Evolutionary conservation across 495 filamentous ascomycete species (phyloP).

Genomic region (Aspergillus asperescens): DNA sequence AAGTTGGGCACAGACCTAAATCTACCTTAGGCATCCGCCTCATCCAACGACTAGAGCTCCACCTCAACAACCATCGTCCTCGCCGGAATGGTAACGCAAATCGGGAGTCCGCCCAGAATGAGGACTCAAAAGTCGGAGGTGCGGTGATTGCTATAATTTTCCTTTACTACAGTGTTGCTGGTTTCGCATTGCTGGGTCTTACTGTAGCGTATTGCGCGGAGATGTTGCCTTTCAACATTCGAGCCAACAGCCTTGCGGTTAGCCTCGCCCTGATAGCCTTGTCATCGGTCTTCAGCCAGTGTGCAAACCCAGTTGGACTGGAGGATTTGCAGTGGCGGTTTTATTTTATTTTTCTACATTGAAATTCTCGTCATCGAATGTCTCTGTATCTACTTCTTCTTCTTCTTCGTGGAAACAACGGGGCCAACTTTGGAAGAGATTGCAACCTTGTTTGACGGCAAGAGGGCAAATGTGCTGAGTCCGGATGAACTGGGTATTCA

Average conservation of each 20-base stretch:
- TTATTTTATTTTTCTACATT: constrained; percentile 30
- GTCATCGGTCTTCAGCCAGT: constrained; percentile 53
- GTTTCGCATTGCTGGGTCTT: constrained; percentile 1
- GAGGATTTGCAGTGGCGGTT: constrained; percentile 49
- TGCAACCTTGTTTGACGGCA: background rate
- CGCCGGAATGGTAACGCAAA: constrained; percentile 1
- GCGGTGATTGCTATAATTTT: constrained; percentile 19
- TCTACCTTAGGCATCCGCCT: background rate
- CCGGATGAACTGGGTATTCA: background rate
- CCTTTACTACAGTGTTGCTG: constrained; percentile 46
- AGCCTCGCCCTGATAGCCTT: constrained; percentile 55
- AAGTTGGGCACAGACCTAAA: background rate
- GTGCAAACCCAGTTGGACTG: constrained; percentile 56
- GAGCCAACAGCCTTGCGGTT: constrained; percentile 66
- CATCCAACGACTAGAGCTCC: background rate
- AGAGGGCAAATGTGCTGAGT: background rate
- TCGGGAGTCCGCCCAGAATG: constrained; percentile 2
- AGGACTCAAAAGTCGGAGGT: background rate
- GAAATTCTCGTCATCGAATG: constrained; percentile 1
- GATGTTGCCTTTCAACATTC: constrained; percentile 61
- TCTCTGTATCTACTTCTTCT: background rate
- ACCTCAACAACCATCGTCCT: constrained; percentile 1
- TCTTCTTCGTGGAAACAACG: constrained; percentile 6
- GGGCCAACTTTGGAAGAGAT: constrained; percentile 3
- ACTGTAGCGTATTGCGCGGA: constrained; percentile 56